Evolutionary conservation across 176 grass and related monocot genomes (phyloP).

Genomic region (Cenchrus purpureus): DNA sequence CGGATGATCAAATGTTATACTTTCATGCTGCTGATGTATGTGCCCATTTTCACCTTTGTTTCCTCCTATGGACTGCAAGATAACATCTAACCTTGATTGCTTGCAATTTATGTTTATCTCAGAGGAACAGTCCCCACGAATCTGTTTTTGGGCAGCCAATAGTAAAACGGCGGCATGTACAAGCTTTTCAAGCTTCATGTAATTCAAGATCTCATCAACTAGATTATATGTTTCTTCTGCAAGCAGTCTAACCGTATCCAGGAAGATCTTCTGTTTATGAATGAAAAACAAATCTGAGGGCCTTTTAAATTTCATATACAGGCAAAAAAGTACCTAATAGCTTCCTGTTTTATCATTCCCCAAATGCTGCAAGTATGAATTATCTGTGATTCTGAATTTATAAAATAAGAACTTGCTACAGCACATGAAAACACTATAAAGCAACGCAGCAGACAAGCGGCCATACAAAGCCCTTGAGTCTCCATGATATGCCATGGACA

Average conservation of each 20-base stretch:
- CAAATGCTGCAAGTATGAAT: too few relatives aligned
- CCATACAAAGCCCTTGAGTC: too few relatives aligned
- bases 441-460: too few relatives aligned
- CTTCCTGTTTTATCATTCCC: background rate
- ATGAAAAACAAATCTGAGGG: background rate
- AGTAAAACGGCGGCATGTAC: conserved; percentile 12
- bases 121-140: background rate
- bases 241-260: conserved; percentile 30
- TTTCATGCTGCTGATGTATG: too few relatives aligned
- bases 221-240: conserved; percentile 3
- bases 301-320: background rate
- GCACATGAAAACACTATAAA: too few relatives aligned
- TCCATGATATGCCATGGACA: too few relatives aligned
- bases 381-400: too few relatives aligned
- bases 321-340: background rate
- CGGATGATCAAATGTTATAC: too few relatives aligned
- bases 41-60: background rate
- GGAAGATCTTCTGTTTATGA: conserved; percentile 21
- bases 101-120: too few relatives aligned
- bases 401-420: background rate
- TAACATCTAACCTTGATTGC: background rate
- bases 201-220: conserved; percentile 23
- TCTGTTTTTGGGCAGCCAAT: conserved; percentile 11
- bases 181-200: conserved; percentile 8
- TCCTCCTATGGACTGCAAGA: background rate